Evolutionary conservation across 2,329 filamentous ascomycete species (phyloP).

Genomic region (Aspergillus sp.): DNA sequence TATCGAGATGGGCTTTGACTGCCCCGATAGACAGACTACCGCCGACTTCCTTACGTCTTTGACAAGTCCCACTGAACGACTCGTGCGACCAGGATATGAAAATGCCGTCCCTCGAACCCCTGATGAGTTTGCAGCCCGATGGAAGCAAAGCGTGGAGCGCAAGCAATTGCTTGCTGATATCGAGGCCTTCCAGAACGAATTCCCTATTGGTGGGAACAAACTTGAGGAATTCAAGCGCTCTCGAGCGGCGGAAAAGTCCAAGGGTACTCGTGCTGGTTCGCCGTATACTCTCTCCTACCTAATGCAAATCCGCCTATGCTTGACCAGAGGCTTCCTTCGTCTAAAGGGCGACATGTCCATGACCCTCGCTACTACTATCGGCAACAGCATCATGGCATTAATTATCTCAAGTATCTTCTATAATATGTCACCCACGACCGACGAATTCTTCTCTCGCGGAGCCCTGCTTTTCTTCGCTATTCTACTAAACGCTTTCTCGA

Average conservation of each 20-base stretch:
- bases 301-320: slow-evolving; percentile 74
- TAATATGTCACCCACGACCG: slow-evolving; percentile 64
- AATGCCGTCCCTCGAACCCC: slow-evolving; percentile 63
- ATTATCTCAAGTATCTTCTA: slow-evolving; percentile 79
- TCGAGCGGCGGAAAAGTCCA: slow-evolving; percentile 41
- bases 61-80: slow-evolving; percentile 62
- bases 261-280: slow-evolving; percentile 59
- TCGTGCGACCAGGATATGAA: slow-evolving; percentile 58
- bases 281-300: slow-evolving; percentile 77
- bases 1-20: slow-evolving; percentile 66
- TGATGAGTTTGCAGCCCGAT: slow-evolving; percentile 63
- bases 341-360: slow-evolving; percentile 72
- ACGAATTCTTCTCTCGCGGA: slow-evolving; percentile 74
- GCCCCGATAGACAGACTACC: slow-evolving; percentile 65
- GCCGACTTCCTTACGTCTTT: slow-evolving; percentile 70
- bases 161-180: slow-evolving; percentile 40
- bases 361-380: slow-evolving; percentile 62
- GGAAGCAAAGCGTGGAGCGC: slow-evolving; percentile 54
- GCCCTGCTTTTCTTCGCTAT: slow-evolving; percentile 82
- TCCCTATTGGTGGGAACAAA: slow-evolving; percentile 36
- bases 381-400: slow-evolving; percentile 71
- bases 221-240: slow-evolving; percentile 38
- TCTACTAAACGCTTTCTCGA: slow-evolving; percentile 78
- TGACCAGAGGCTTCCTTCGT: slow-evolving; percentile 75
- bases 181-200: slow-evolving; percentile 37